Evolutionary conservation across 1,139 yeast species (phyloP).

Genomic region (Hyphopichia pseudoburtonii): DNA sequence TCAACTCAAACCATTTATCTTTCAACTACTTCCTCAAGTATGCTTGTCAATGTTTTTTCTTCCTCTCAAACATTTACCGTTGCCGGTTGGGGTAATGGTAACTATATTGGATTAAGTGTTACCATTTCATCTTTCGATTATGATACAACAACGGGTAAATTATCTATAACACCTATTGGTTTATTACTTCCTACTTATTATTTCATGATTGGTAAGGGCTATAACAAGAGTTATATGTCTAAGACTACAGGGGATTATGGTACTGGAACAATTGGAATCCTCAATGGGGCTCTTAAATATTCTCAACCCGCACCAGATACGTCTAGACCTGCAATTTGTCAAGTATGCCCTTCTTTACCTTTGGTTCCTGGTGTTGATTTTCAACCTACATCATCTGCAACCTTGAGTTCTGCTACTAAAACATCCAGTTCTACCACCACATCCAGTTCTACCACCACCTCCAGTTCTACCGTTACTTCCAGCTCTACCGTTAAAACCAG

Average conservation of each 20-base stretch:
- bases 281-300: conserved; percentile 16
- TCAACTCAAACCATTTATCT: conserved; percentile 24
- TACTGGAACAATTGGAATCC: background rate
- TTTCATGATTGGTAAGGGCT: conserved; percentile 20
- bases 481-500: background rate
- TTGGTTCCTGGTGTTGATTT: background rate
- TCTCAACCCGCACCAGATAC: conserved; percentile 14
- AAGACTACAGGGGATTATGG: conserved; percentile 15
- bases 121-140: conserved; percentile 16
- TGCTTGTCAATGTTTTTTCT: conserved; percentile 20
- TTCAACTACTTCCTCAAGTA: conserved; percentile 16
- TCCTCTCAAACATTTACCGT: conserved; percentile 23
- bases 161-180: conserved; percentile 9
- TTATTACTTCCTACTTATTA: conserved; percentile 8
- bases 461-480: background rate
- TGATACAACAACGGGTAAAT: conserved; percentile 18
- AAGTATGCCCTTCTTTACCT: conserved; percentile 9
- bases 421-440: background rate
- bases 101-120: conserved; percentile 21
- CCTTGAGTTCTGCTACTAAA: background rate
- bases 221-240: conserved; percentile 14
- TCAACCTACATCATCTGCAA: background rate
- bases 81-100: conserved; percentile 33
- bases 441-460: background rate
- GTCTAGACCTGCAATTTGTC: conserved; percentile 16